phyloP scores from a whole-genome alignment of 2,329 filamentous ascomycete species.

The Orbilia quercus region DNA sequence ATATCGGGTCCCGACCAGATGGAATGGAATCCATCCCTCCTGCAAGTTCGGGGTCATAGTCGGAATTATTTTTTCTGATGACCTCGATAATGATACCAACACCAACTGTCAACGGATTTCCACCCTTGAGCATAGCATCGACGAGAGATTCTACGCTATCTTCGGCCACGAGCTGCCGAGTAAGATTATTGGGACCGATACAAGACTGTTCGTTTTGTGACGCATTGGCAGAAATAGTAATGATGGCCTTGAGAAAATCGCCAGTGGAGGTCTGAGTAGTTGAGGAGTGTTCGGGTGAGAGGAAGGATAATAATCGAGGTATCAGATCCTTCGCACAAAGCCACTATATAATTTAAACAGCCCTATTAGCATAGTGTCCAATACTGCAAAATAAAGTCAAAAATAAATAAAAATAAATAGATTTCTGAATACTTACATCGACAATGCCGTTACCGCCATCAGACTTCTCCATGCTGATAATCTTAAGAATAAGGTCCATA shows the following conservation, averaged over 20 bases:
- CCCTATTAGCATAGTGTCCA: conserved; percentile 56
- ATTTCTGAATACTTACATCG: conserved; percentile 72
- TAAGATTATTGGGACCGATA: conserved; percentile 96
- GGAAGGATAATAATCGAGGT: conserved; percentile 84
- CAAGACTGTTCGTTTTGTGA: conserved; percentile 99
- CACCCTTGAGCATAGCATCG: conserved; percentile 88
- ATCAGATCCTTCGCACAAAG: conserved; percentile 89
- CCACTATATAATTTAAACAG: conserved; percentile 72
- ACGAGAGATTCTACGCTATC: conserved; percentile 86
- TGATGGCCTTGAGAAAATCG: conserved; percentile 98
- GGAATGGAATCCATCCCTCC: conserved; percentile 82
- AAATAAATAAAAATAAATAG: no score
- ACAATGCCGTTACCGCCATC: conserved; percentile 93
- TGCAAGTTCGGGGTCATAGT: conserved; percentile 89
- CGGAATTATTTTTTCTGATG: conserved; percentile 98
- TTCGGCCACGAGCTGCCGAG: conserved; percentile 89
- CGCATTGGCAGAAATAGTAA: conserved; percentile 97
- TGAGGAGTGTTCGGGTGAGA: conserved; percentile 84
- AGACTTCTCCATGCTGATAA: conserved; percentile 92
- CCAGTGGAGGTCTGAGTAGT: conserved; percentile 96
- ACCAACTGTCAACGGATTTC: conserved; percentile 93
- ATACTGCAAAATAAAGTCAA: conserved; percentile 1
- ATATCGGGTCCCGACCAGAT: conserved; percentile 90
- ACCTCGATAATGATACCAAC: conserved; percentile 98
- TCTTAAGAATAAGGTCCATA: conserved; percentile 96